phyloP scores from a whole-genome alignment of 441 rosid genomes.

The Populus tomentosa region DNA sequence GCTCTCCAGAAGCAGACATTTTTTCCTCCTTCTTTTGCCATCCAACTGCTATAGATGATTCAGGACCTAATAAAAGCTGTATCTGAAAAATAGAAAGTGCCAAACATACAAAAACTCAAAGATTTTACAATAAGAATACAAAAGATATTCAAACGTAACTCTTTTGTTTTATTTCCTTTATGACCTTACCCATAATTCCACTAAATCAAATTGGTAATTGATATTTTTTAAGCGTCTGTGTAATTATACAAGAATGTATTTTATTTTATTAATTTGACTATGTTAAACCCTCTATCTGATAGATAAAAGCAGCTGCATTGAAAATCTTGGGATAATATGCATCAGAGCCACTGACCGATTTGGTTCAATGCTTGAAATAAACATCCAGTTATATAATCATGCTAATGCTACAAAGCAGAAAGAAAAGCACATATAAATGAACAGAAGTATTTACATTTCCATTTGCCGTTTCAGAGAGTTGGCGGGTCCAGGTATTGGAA shows the following conservation, averaged over 20 bases:
- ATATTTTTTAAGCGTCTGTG: neutral
- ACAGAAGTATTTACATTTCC: conserved; percentile 64
- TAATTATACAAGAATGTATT: neutral
- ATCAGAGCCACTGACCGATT: neutral
- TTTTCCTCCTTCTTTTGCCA: conserved; percentile 79
- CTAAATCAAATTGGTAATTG: neutral
- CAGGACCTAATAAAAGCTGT: conserved; percentile 68
- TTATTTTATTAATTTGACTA: neutral
- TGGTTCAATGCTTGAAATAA: neutral
- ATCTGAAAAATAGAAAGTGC: conserved; percentile 41
- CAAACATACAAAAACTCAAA: conserved; percentile 13
- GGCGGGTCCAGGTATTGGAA: conserved; percentile 90
- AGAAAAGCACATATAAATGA: neutral
- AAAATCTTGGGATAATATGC: neutral
- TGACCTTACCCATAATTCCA: neutral
- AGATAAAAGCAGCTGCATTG: neutral
- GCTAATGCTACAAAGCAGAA: neutral
- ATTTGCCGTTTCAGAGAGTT: conserved; percentile 72
- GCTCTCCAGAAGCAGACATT: conserved; percentile 67
- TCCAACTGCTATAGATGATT: conserved; percentile 75
- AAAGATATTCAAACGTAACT: neutral
- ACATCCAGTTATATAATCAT: neutral
- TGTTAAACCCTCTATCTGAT: neutral
- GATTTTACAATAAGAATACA: conserved; percentile 10
- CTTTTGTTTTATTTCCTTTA: conserved; percentile 2